Conservation (phyloP, 805 yeast species). For the Wickerhamomyces subpelliculosus region DNA sequence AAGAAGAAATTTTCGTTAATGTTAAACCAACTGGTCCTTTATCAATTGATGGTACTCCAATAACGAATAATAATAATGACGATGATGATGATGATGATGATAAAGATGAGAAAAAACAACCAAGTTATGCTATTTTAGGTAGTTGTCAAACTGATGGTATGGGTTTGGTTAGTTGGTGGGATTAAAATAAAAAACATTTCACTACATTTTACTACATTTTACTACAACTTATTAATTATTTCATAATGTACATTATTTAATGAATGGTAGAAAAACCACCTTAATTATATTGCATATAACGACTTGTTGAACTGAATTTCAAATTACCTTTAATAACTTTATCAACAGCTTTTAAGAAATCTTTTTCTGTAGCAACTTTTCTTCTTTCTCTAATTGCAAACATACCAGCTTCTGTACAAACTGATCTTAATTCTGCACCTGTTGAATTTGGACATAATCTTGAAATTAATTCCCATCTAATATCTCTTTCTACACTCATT, state of each 20-base stretch:
- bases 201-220: too few species aligned
- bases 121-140: slow-evolving; percentile 81
- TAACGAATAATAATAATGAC: slow-evolving; percentile 19
- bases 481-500: slow-evolving; percentile 96
- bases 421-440: slow-evolving; percentile 97
- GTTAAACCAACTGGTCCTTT: slow-evolving; percentile 70
- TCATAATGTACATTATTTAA: background rate
- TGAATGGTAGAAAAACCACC: background rate
- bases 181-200: too few species aligned
- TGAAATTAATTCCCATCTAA: slow-evolving; percentile 97
- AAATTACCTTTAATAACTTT: slow-evolving; percentile 97
- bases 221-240: background rate
- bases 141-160: slow-evolving; percentile 94
- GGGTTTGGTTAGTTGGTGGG: slow-evolving; percentile 99
- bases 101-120: slow-evolving; percentile 39
- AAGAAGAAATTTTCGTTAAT: slow-evolving; percentile 79
- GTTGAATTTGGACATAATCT: slow-evolving; percentile 97
- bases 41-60: background rate
- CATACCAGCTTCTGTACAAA: slow-evolving; percentile 99
- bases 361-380: slow-evolving; percentile 97
- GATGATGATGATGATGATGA: slow-evolving; percentile 17
- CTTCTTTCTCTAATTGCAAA: slow-evolving; percentile 97
- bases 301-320: slow-evolving; percentile 94
- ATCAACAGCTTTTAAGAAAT: slow-evolving; percentile 94
- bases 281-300: slow-evolving; percentile 96